Conservation (phyloP, 805 yeast species). For the Nakazawaea wyomingensis region DNA sequence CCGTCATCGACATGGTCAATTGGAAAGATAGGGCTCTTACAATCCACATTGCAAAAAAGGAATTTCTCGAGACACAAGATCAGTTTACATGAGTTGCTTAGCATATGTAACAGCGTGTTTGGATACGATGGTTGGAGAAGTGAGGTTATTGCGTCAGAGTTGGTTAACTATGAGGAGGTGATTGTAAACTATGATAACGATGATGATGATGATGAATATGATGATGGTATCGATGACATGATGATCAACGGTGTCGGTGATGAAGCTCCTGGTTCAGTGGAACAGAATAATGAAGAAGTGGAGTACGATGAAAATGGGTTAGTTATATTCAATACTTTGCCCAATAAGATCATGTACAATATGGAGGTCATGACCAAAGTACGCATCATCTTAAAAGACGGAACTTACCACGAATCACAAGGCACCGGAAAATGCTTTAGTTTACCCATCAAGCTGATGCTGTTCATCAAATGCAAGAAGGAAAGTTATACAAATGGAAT, state of each 20-base stretch:
- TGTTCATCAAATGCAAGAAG: constrained; percentile 37
- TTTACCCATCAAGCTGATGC: constrained; percentile 28
- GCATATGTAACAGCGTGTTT: constrained; percentile 41
- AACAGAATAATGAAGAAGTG: neutral
- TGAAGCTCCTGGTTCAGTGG: neutral
- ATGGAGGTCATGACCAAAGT: constrained; percentile 27
- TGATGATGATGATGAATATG: constrained; percentile 2
- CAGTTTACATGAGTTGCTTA: constrained; percentile 22
- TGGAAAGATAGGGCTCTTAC: constrained; percentile 6
- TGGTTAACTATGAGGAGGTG: constrained; percentile 14
- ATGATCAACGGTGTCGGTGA: constrained; percentile 13
- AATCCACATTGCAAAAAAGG: constrained; percentile 4
- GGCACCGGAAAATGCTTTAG: constrained; percentile 36
- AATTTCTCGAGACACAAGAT: constrained; percentile 9
- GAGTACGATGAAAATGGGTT: constrained; percentile 5
- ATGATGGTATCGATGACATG: constrained; percentile 17
- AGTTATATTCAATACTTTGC: neutral
- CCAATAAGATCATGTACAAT: constrained; percentile 13
- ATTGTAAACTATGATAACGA: no score
- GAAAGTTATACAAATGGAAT: constrained; percentile 43
- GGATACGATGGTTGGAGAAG: constrained; percentile 51
- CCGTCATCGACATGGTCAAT: constrained; percentile 11
- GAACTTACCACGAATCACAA: constrained; percentile 30
- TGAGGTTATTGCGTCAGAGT: constrained; percentile 23
- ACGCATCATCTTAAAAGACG: constrained; percentile 37